Base-by-base conservation (phyloP, 192 early-diverging fungal genomes). In the Backusella sp. region DNA sequence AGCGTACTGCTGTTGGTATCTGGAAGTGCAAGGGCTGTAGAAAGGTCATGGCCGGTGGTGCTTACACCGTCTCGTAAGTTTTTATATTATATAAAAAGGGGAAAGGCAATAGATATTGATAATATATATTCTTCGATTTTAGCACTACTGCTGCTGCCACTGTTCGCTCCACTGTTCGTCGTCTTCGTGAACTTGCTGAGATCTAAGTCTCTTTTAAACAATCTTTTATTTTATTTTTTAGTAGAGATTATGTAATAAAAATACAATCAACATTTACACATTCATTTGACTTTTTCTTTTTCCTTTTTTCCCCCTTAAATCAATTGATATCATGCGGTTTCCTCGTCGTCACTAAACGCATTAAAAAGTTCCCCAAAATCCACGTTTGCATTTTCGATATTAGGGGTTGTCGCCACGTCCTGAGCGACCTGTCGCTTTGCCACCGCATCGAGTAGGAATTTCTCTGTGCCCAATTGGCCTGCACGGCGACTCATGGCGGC, bases 11-110 rank as follows among this genome's bases (percentile, higher is more conserved):
- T 73, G 98, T 99, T 80, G 98, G 96, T 85, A 99, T 99, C 92
- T 99, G 98, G 98, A 90, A 95, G 84, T 99, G 98, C 92, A 89
- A 90, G 78, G 94, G 93, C 74, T 99, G 98, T 92, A 90, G 89
- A 83, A 96, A 98, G 92, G 85, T 86, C 77, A 88, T 98, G 81
- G 98, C 98, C 73, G 80, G 80, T 75, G 80, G 80, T 81, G 80
- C 80, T 37, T 81, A 77, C 76, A 77, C 76, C 42, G 98, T 83
- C 56, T 86, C 85, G 76, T 78, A 78, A 78, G 76, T 78, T 42
- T 30, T 28, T 66, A 66, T 65, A 30, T 36, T 6, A 70, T 23
- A 37, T 19, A 37, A 14, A 26, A 70, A 44, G 3, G 1, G 15
- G 0, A 44, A 3, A 32, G 2, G 32, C 12, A 17, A 44, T 44